A percentile compares a stretch with the other conserved stretches of the same genome.
Evolutionary conservation across 805 yeast species (phyloP).

Genomic region (Kodamaea lidongshanica): DNA sequence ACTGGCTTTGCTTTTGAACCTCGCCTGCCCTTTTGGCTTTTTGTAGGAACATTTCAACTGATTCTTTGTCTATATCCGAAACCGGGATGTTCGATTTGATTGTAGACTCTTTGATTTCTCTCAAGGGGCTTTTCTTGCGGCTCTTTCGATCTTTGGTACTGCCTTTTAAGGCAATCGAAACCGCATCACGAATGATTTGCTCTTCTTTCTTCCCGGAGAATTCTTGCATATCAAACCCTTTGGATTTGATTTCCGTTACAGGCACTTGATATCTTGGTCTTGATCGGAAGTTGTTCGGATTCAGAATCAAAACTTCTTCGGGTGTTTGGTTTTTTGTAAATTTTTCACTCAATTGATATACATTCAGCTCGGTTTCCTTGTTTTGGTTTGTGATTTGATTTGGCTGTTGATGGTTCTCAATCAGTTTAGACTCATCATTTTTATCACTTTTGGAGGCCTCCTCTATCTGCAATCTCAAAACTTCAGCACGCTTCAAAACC

Average conservation of each 20-base stretch:
- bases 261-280: slow-evolving; percentile 4
- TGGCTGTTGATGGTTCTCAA: too few relatives aligned
- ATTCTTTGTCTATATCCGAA: slow-evolving; percentile 4
- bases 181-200: slow-evolving; percentile 17
- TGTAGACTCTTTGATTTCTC: not conserved
- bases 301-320: too few relatives aligned
- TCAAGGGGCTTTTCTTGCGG: not conserved
- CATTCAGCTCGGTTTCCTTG: too few relatives aligned
- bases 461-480: too few relatives aligned
- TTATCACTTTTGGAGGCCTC: too few relatives aligned
- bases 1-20: slow-evolving; percentile 35
- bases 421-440: slow-evolving; percentile 1
- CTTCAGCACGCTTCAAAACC: too few relatives aligned
- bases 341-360: too few relatives aligned
- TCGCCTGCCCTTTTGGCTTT: slow-evolving; percentile 38
- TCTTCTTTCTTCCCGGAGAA: slow-evolving; percentile 9
- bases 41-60: slow-evolving; percentile 37
- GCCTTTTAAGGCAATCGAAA: slow-evolving; percentile 18
- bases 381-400: too few relatives aligned
- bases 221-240: slow-evolving; percentile 7
- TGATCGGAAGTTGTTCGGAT: not conserved
- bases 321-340: too few relatives aligned
- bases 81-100: too few relatives aligned
- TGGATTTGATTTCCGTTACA: slow-evolving; percentile 1
- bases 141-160: slow-evolving; percentile 4